phyloP scores from a whole-genome alignment of 306 rosid genomes.

The Pueraria montana region DNA sequence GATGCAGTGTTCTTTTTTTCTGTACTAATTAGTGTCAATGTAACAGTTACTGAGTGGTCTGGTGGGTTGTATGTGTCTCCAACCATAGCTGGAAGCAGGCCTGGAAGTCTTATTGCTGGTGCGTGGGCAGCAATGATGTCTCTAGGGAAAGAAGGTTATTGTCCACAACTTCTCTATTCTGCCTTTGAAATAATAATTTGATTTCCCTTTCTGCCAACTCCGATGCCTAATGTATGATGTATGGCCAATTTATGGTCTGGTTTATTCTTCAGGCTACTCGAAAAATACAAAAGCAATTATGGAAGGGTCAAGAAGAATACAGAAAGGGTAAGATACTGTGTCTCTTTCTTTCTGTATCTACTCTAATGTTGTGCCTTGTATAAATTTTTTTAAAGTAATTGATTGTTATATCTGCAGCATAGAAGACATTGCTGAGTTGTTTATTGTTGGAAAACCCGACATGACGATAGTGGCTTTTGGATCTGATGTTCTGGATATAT shows the following conservation, averaged over 20 bases:
- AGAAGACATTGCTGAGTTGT: constrained; percentile 81
- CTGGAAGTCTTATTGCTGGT: constrained; percentile 94
- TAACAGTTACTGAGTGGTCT: constrained; percentile 95
- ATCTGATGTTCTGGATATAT: constrained; percentile 81
- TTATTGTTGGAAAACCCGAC: constrained; percentile 84
- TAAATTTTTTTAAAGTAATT: constrained; percentile 22
- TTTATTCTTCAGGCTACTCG: constrained; percentile 76
- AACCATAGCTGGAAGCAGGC: constrained; percentile 97
- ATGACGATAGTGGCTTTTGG: constrained; percentile 94
- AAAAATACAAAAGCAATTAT: constrained; percentile 80
- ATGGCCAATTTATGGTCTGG: constrained; percentile 39
- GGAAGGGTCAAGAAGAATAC: constrained; percentile 81
- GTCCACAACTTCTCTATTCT: constrained; percentile 1
- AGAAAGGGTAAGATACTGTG: constrained; percentile 66
- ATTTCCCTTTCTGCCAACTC: constrained; percentile 28
- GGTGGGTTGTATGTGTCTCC: constrained; percentile 98
- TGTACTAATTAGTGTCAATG: constrained; percentile 37
- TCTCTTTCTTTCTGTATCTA: constrained; percentile 7
- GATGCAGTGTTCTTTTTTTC: constrained; percentile 40
- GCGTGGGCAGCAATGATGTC: constrained; percentile 99
- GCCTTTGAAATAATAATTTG: constrained; percentile 27
- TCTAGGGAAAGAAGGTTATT: constrained; percentile 85
- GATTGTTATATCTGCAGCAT: constrained; percentile 64
- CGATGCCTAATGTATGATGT: constrained; percentile 40
- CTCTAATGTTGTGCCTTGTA: constrained; percentile 16